A percentile compares a stretch with the other conserved stretches of the same genome.
These are phyloP conservation scores for Alternaria arborescens DNA, from an alignment of 2,329 filamentous ascomycete species.

Conservation along the genomic window DNA sequence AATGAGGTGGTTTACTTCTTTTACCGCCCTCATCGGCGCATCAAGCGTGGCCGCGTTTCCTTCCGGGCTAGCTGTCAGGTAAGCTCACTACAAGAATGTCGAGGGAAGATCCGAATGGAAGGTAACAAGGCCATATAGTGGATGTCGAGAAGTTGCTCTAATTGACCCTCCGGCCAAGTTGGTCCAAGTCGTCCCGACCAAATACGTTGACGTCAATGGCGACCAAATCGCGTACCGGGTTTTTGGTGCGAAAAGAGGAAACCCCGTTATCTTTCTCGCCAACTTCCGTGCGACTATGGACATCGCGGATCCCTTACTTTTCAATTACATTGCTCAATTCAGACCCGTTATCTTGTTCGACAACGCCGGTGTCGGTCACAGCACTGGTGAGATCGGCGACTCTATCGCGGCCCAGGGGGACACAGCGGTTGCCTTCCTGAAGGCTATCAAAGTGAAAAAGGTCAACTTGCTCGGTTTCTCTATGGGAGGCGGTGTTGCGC, in stretches of 20 bases:
- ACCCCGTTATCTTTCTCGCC: constrained; percentile 29
- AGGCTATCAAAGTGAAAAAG: constrained; percentile 43
- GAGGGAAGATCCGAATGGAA: too few species aligned
- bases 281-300: constrained; percentile 39
- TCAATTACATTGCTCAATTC: constrained; percentile 55
- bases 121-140: too few species aligned
- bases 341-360: constrained; percentile 60
- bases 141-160: too few species aligned
- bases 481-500: constrained; percentile 60
- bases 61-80: too few species aligned
- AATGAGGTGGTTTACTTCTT: too few species aligned
- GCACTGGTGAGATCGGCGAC: constrained; percentile 54
- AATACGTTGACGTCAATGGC: constrained; percentile 19
- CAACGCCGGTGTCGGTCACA: constrained; percentile 59
- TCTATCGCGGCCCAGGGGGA: constrained; percentile 50
- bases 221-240: constrained; percentile 29
- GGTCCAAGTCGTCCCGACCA: constrained; percentile 15
- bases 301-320: constrained; percentile 41
- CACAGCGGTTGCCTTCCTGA: constrained; percentile 32
- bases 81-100: too few species aligned
- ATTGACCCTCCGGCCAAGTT: background rate
- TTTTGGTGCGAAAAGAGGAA: constrained; percentile 19
- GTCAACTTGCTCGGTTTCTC: constrained; percentile 61
- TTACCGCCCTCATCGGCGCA: too few species aligned
- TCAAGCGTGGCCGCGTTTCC: too few species aligned